These are phyloP conservation scores for Marasmius tenuissimus DNA, from an alignment of 1,284 basidiomycete genomes.

Conservation along the genomic window DNA sequence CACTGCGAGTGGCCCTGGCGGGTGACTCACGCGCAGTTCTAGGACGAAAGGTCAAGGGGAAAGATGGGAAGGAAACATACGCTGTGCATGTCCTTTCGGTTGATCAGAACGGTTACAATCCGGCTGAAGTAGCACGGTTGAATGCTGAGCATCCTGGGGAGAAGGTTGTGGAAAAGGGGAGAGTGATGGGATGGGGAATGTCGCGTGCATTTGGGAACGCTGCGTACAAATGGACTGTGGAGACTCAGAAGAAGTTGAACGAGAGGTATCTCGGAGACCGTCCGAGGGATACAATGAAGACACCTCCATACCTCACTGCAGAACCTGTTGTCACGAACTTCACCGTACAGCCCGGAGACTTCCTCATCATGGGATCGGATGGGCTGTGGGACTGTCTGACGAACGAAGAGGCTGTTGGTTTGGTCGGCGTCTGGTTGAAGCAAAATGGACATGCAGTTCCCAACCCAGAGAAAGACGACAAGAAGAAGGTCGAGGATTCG, in stretches of 20 bases:
- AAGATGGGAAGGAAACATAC: constrained; percentile 36
- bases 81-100: constrained; percentile 51
- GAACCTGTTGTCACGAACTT: constrained; percentile 52
- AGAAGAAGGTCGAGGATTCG: constrained; percentile 8
- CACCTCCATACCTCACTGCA: constrained; percentile 42
- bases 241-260: constrained; percentile 27
- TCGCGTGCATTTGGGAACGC: constrained; percentile 34
- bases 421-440: constrained; percentile 49
- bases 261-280: constrained; percentile 25
- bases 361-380: constrained; percentile 56
- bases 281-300: constrained; percentile 20
- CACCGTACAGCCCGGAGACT: constrained; percentile 45
- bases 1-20: constrained; percentile 49
- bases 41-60: constrained; percentile 40
- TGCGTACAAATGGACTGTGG: constrained; percentile 32
- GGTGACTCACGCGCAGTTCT: constrained; percentile 65
- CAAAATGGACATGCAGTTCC: constrained; percentile 17
- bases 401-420: constrained; percentile 58
- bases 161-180: constrained; percentile 16
- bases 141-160: constrained; percentile 22
- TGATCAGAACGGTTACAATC: constrained; percentile 49
- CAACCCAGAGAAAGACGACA: constrained; percentile 4
- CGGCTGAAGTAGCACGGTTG: constrained; percentile 26
- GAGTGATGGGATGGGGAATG: constrained; percentile 25
- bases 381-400: constrained; percentile 60